Evolutionary conservation across 2,329 filamentous ascomycete species (phyloP), one percentile per base, ranked within the genome.

Genomic region (Botrytis sinoallii): DNA sequence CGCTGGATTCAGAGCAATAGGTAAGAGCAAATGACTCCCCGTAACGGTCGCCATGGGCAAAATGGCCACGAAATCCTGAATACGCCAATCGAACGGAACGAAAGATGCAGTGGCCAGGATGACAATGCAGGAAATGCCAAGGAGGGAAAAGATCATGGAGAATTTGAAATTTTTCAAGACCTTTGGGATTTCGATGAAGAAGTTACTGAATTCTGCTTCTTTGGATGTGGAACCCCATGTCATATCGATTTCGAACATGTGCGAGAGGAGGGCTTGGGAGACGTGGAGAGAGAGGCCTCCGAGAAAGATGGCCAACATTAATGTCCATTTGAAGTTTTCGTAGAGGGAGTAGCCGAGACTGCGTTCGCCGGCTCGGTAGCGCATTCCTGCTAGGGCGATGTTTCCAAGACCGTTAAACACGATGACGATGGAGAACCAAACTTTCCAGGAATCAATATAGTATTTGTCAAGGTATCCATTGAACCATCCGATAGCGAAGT

Each of bases 231-330:
- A 90, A 69, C 93, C 93, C 93, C 93, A 96, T 4, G 88, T 89
- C 91, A 96, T 95, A 83, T 96, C 88, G 80, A 95, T 90, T 83
- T 93, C 90, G 81, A 96, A 93, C 88, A 96, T 93, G 84, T 97
- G 94, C 7, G 90, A 87, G 64, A 96, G 83, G 48, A 97, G 85
- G 1, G 93, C 93, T 81, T 95, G 91, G 44, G 89, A 93, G 67
- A 97, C 88, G 83, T 97, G 93, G 52, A 97, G 87, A 1, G 90
- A 93, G 68, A 96, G 86, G 57, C 93, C 93, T 70, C 93, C 93
- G 29, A 97, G 86, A 86, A 96, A 97, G 81, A 96, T 91, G 75
- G 91, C 91, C 66, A 95, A 85, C 83, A 92, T 85, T 71, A 91
- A 82, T 16, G 91, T 89, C 92, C 92, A 94, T 83, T 91, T 92